Percentiles rank a stretch among this genome's conserved stretches.
phyloP scores from a whole-genome alignment of 2,329 filamentous ascomycete species.

The Metarhizium robertsii region DNA sequence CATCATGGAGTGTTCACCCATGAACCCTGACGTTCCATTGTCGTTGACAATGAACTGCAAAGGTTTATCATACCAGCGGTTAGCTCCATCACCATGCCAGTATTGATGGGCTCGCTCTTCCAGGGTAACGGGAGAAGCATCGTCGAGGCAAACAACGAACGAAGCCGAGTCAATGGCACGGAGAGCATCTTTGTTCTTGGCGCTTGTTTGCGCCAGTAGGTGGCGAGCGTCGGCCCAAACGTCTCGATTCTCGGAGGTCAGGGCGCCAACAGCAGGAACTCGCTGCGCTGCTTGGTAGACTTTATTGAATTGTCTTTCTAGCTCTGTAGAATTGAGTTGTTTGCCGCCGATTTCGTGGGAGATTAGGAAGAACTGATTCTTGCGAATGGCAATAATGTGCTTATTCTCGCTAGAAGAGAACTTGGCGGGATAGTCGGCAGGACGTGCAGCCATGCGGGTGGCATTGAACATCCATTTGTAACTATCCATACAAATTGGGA shows the following conservation, averaged over 20 bases:
- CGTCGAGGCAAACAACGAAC: constrained; percentile 89
- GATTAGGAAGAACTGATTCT: constrained; percentile 97
- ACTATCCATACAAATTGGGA: constrained; percentile 96
- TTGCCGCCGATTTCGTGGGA: constrained; percentile 70
- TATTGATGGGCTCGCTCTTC: constrained; percentile 94
- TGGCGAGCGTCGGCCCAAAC: constrained; percentile 80
- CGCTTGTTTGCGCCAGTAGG: constrained; percentile 64
- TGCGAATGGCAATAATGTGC: constrained; percentile 82
- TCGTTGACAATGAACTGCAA: constrained; percentile 97
- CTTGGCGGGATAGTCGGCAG: constrained; percentile 76
- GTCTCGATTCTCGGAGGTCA: constrained; percentile 91
- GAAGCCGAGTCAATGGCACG: constrained; percentile 79
- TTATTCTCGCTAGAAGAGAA: constrained; percentile 66
- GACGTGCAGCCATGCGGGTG: constrained; percentile 73
- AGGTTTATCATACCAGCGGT: constrained; percentile 98
- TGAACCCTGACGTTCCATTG: constrained; percentile 95
- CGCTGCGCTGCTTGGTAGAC: constrained; percentile 71
- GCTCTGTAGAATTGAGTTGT: constrained; percentile 79
- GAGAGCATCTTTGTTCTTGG: constrained; percentile 68
- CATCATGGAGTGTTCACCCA: constrained; percentile 99
- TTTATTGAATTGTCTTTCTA: constrained; percentile 80
- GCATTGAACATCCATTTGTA: constrained; percentile 99
- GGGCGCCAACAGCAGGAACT: constrained; percentile 65
- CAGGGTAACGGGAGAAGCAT: constrained; percentile 81
- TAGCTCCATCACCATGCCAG: constrained; percentile 95